These are phyloP conservation scores for Tricholoma furcatifolium DNA, from an alignment of 768 basidiomycete genomes.

Conservation along the genomic window DNA sequence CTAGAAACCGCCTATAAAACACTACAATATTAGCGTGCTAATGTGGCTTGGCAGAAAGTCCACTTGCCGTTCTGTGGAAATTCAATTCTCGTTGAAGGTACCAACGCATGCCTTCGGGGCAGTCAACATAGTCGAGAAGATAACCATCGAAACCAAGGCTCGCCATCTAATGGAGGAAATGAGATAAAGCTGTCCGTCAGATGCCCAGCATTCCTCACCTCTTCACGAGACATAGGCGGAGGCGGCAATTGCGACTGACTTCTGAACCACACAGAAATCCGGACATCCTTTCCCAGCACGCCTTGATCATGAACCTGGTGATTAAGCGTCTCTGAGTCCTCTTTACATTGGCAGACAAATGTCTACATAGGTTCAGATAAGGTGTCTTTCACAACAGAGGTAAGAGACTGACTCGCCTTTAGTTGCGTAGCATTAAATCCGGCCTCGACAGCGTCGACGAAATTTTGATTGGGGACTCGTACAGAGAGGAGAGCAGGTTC, in stretches of 20 bases:
- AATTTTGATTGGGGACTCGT: constrained; percentile 61
- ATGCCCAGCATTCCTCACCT: constrained; percentile 38
- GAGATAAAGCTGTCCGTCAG: background rate
- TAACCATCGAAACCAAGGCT: constrained; percentile 75
- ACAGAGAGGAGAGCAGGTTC: constrained; percentile 81
- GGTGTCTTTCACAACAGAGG: background rate
- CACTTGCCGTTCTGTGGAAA: constrained; percentile 72
- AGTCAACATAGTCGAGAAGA: constrained; percentile 78
- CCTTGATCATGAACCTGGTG: constrained; percentile 62
- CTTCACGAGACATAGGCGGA: constrained; percentile 59
- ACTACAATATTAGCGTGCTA: background rate
- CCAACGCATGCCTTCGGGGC: constrained; percentile 69
- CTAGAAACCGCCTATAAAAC: constrained; percentile 58
- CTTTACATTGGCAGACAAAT: constrained; percentile 80
- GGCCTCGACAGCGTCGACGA: constrained; percentile 70
- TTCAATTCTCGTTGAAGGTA: constrained; percentile 64
- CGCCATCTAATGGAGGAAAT: constrained; percentile 43
- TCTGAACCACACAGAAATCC: constrained; percentile 71
- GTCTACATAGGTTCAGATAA: constrained; percentile 46
- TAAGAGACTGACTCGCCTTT: constrained; percentile 48
- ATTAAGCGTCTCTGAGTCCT: constrained; percentile 78
- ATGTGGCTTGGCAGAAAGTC: background rate
- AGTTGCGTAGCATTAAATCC: constrained; percentile 60
- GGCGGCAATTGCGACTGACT: constrained; percentile 35
- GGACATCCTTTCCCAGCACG: constrained; percentile 49